Evolutionary conservation across 129 eudicot genomes (phyloP).

Genomic region (Artemisia annua): DNA sequence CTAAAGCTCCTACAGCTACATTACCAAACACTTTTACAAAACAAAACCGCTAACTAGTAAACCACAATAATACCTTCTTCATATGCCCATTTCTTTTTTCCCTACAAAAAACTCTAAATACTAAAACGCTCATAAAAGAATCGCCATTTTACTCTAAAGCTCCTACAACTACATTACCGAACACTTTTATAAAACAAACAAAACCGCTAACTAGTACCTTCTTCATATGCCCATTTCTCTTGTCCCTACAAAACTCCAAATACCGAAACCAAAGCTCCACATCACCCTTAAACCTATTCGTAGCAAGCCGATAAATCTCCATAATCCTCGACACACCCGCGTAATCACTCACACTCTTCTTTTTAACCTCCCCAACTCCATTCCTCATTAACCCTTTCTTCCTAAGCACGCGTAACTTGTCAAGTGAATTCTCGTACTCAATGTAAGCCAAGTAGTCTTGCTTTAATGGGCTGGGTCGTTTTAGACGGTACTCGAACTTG

Average conservation of each 20-base stretch:
- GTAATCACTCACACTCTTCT: constrained; percentile 54
- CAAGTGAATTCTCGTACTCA: constrained; percentile 68
- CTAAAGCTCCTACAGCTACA: too few species aligned
- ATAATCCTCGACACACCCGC: constrained; percentile 67
- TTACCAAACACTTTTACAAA: too few species aligned
- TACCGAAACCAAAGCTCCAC: constrained; percentile 83
- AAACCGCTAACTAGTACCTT: constrained; percentile 41
- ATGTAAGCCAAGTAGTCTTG: constrained; percentile 70
- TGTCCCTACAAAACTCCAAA: constrained; percentile 70
- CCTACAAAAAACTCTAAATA: too few species aligned
- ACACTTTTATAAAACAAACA: too few species aligned
- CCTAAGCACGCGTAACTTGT: constrained; percentile 41
- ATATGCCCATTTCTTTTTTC: too few species aligned
- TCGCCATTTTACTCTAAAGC: too few species aligned
- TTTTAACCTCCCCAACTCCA: constrained; percentile 14
- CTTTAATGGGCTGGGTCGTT: constrained; percentile 78
- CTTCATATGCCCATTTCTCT: constrained; percentile 66
- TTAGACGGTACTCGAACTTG: constrained; percentile 83
- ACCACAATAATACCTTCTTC: constrained; percentile 37
- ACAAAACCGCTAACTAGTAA: too few species aligned
- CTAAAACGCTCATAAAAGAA: too few species aligned
- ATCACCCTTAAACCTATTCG: constrained; percentile 85
- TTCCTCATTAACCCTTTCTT: constrained; percentile 36
- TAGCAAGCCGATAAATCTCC: constrained; percentile 68
- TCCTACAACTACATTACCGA: too few species aligned